Percentiles rank a stretch among this genome's conserved stretches.
These are phyloP conservation scores for Agaricus blazei DNA, from an alignment of 768 basidiomycete genomes.

Conservation along the genomic window DNA sequence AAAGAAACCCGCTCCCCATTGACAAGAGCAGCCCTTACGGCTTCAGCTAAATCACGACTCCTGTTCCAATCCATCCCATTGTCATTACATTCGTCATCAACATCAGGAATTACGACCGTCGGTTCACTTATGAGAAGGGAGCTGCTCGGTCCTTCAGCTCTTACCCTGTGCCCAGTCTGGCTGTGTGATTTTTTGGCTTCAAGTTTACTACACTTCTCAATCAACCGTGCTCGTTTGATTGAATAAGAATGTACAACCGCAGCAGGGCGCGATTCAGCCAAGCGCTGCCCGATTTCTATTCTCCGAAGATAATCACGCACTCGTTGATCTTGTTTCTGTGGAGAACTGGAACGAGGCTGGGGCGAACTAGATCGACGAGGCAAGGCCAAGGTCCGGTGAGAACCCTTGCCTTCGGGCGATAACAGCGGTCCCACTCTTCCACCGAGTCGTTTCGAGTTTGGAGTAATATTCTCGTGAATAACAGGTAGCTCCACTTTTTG, in stretches of 20 bases:
- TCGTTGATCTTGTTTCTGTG: slow-evolving; percentile 10
- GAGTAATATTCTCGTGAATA: background rate
- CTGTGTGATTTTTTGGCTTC: slow-evolving; percentile 7
- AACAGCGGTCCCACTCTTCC: background rate
- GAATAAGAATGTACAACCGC: slow-evolving; percentile 28
- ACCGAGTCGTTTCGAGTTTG: background rate
- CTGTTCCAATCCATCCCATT: slow-evolving; percentile 31
- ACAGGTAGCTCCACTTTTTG: background rate
- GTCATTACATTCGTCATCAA: slow-evolving; percentile 21
- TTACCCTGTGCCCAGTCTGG: slow-evolving; percentile 1
- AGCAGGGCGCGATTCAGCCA: slow-evolving; percentile 40
- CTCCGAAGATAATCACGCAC: slow-evolving; percentile 16
- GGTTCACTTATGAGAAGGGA: slow-evolving; percentile 1
- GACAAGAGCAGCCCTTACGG: slow-evolving; percentile 14
- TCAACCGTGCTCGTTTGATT: slow-evolving; percentile 19
- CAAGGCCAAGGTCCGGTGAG: background rate
- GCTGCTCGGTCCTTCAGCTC: background rate
- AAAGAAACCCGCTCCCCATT: background rate
- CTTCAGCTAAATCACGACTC: slow-evolving; percentile 26
- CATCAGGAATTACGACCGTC: slow-evolving; percentile 21
- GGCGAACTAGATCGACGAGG: background rate
- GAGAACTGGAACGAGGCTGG: background rate
- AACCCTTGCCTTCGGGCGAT: background rate
- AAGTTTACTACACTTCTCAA: slow-evolving; percentile 11
- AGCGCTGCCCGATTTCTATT: slow-evolving; percentile 30